Percentiles rank a stretch among this genome's conserved stretches.
Conservation (phyloP, 768 basidiomycete species). For the Gloeophyllum trabeum region DNA sequence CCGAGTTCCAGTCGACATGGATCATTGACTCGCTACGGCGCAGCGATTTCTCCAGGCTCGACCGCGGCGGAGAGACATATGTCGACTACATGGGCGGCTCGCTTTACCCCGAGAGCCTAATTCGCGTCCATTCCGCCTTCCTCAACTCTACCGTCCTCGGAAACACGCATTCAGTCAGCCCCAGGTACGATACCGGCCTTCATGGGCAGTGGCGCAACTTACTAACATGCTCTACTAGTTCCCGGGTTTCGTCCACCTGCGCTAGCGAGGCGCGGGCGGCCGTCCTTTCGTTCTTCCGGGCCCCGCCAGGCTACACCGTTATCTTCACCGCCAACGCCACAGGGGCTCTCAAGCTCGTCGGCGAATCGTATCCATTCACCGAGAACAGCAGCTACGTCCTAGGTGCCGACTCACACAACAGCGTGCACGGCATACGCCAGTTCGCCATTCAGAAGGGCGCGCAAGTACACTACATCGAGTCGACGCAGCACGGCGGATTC, state of each 20-base stretch:
- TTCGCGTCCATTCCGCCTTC: conserved; percentile 60
- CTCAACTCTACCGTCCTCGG: conserved; percentile 58
- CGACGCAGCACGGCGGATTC: conserved; percentile 55
- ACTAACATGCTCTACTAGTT: conserved; percentile 29
- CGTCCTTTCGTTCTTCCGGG: conserved; percentile 69
- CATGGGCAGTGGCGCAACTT: neutral
- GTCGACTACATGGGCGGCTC: conserved; percentile 85
- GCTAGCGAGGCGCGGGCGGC: conserved; percentile 61
- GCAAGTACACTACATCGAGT: conserved; percentile 50
- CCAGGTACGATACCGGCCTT: conserved; percentile 37
- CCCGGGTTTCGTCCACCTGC: conserved; percentile 53
- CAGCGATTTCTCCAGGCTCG: conserved; percentile 49
- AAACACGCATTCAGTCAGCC: conserved; percentile 78
- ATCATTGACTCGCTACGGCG: conserved; percentile 57
- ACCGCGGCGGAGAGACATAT: conserved; percentile 59
- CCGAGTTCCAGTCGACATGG: conserved; percentile 60
- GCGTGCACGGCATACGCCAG: conserved; percentile 72
- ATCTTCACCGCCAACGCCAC: conserved; percentile 77
- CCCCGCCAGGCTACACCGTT: conserved; percentile 67
- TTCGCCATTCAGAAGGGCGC: conserved; percentile 50
- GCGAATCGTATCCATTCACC: conserved; percentile 68
- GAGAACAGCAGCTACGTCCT: conserved; percentile 52
- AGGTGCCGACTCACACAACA: conserved; percentile 73
- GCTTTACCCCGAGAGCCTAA: conserved; percentile 68
- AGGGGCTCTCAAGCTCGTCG: conserved; percentile 70